Evolutionary conservation across 495 filamentous ascomycete genomes (phyloP), one percentile per base, ranked within the genome.

Genomic region (Penicillium paxilli): DNA sequence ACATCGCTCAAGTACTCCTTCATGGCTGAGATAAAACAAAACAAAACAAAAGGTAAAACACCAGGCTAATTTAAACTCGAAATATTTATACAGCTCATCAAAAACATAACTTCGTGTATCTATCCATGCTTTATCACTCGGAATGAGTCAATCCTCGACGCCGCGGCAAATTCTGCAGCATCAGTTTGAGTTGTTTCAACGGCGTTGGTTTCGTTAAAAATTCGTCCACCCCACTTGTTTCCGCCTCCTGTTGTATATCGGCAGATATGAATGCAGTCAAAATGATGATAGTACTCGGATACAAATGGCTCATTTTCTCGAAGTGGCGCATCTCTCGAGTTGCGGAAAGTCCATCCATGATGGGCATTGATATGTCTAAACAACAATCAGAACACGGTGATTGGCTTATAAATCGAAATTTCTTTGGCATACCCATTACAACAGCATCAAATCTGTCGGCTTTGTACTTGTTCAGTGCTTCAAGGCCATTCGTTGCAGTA

Each of bases 121-220:
- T 21, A 12, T 38, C 1, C 16, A 16, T 5, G 35, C 17, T 19
- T 42, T 8, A 42, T 42, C 3, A 10, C 10, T 42, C 35, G 26
- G 26, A 28, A 16, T 38, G 35, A 38, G 16, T 38, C 6, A 19
- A 19, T 16, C 35, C 14, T 17, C 11, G 35, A 19, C 40, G 30
- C 4, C 33, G 40, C 14, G 41, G 47, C 35, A 51, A 24, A 9
- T 35, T 51, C 5, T 44, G 51, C n/a, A 62, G 48, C 45, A 62
- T 52, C n/a, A 54, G 52, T 17, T 49, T 57, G 5, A 66, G 20
- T n/a, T 59, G 54, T 25, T 67, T 71, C 33, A 74, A 61, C 1
- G 62, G 60, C 0, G 84, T 80, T 2, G 85, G 86, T 57, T 87
- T 85, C 16, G 85, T 86, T 59, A 88, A 59, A 56, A 86, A 87